A percentile compares a stretch with the other conserved stretches of the same genome.
These are phyloP conservation scores for Syzygium malaccense DNA, from an alignment of 441 rosid genomes.

Conservation along the genomic window DNA sequence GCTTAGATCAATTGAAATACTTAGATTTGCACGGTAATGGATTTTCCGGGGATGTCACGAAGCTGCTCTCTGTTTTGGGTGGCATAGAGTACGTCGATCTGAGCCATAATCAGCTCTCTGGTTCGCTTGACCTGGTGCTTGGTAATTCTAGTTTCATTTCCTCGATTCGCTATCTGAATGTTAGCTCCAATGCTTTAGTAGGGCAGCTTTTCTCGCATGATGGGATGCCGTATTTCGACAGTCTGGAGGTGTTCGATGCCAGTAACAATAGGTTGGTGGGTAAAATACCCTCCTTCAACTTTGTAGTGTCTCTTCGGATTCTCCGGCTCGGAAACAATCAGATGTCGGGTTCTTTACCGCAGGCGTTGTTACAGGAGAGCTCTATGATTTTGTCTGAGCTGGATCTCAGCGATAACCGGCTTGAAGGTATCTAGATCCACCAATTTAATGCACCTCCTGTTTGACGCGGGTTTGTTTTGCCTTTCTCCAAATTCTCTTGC, in stretches of 20 bases:
- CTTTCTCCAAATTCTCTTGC: not conserved
- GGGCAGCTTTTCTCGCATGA: conserved; percentile 75
- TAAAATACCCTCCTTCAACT: conserved; percentile 51
- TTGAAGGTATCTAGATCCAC: conserved; percentile 50
- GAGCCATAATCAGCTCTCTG: conserved; percentile 61
- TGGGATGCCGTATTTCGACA: conserved; percentile 73
- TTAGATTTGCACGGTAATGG: conserved; percentile 58
- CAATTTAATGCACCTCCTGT: not conserved
- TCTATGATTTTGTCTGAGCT: conserved; percentile 67
- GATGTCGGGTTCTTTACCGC: conserved; percentile 55
- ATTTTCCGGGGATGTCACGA: conserved; percentile 66
- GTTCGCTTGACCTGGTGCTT: conserved; percentile 67
- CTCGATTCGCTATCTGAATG: conserved; percentile 45
- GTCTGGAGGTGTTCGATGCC: conserved; percentile 84
- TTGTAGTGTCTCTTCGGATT: conserved; percentile 62
- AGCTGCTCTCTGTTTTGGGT: conserved; percentile 44
- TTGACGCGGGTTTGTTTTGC: not conserved
- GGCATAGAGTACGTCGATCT: conserved; percentile 46
- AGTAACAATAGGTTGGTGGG: conserved; percentile 61
- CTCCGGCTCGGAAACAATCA: conserved; percentile 63
- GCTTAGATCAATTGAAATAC: conserved; percentile 41
- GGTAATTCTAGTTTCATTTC: conserved; percentile 56
- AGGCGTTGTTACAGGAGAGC: conserved; percentile 60
- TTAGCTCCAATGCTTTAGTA: conserved; percentile 52
- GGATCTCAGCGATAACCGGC: conserved; percentile 75